These are phyloP conservation scores for Aspergillus transmontanensis DNA, from an alignment of 2,329 filamentous ascomycete genomes.

Conservation along the genomic window DNA sequence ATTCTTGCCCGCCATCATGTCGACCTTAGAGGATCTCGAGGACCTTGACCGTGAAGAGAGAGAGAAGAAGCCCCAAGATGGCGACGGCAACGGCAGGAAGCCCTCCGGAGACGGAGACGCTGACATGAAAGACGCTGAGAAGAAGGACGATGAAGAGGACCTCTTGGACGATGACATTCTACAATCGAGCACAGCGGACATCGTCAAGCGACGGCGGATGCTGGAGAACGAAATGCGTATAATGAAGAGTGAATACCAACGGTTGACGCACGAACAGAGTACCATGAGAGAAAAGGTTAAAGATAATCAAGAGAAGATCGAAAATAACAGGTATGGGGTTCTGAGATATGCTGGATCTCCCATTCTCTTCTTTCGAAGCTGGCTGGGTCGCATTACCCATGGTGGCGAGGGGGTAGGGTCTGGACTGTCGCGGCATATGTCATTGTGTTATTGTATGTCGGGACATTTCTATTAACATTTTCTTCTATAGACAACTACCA, in stretches of 20 bases:
- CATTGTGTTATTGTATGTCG: neutral
- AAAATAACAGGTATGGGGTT: constrained; percentile 81
- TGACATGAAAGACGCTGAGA: constrained; percentile 83
- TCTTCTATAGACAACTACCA: constrained; percentile 75
- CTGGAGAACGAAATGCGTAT: constrained; percentile 97
- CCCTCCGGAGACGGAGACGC: constrained; percentile 69
- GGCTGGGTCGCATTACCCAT: neutral
- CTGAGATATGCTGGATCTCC: neutral
- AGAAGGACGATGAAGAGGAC: constrained; percentile 71
- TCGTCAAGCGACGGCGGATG: constrained; percentile 84
- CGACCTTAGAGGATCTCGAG: constrained; percentile 88
- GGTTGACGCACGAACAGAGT: constrained; percentile 90
- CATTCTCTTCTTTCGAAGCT: neutral
- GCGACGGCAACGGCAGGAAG: constrained; percentile 59
- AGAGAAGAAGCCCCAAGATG: constrained; percentile 66
- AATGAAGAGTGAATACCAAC: constrained; percentile 96
- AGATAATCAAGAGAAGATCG: constrained; percentile 98
- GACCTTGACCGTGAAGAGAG: constrained; percentile 80
- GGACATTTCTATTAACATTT: constrained; percentile 16
- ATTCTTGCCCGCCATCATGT: constrained; percentile 59
- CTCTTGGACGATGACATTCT: constrained; percentile 92
- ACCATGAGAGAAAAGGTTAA: constrained; percentile 99
- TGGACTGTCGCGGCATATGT: neutral
- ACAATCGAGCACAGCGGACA: constrained; percentile 89
- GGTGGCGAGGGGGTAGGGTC: neutral